Evolutionary conservation across 2,329 filamentous ascomycete species (phyloP).

Genomic region (Grosmannia serpens): DNA sequence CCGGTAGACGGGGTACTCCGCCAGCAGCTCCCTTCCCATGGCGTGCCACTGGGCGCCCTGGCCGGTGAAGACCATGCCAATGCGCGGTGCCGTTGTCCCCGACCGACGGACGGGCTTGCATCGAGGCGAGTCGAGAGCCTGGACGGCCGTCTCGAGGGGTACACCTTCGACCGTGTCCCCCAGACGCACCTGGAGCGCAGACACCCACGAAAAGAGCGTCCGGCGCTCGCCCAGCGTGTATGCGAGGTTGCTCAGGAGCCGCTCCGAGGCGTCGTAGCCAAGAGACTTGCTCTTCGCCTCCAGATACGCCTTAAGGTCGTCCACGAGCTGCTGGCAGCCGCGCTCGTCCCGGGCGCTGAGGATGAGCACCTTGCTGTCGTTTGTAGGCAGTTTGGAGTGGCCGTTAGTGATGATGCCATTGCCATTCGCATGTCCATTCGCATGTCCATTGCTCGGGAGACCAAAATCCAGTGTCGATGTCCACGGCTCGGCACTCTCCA

Average conservation of each 20-base stretch:
- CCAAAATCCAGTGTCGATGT: background rate
- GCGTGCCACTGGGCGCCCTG: constrained; percentile 12
- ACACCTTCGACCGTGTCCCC: too few species aligned
- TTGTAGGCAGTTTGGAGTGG: background rate
- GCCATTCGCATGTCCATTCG: background rate
- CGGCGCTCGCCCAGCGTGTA: constrained; percentile 12
- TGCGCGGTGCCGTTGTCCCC: constrained; percentile 12
- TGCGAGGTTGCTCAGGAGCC: constrained; percentile 6
- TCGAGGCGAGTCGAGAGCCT: background rate
- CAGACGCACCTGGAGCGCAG: background rate
- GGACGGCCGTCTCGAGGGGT: background rate
- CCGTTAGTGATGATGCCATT: background rate
- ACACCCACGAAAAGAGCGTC: constrained; percentile 6
- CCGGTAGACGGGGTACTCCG: background rate
- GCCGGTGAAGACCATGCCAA: constrained; percentile 28
- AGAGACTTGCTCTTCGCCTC: background rate
- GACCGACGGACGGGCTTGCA: background rate
- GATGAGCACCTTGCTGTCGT: background rate
- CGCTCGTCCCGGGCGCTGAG: constrained; percentile 2
- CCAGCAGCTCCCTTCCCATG: constrained; percentile 6
- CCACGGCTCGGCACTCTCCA: constrained; percentile 12
- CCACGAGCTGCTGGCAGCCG: background rate
- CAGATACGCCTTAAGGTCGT: background rate
- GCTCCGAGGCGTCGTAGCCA: background rate
- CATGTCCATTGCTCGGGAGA: background rate